phyloP scores from a whole-genome alignment of 2,329 filamentous ascomycete species.

The Hypoxylon sp. region DNA sequence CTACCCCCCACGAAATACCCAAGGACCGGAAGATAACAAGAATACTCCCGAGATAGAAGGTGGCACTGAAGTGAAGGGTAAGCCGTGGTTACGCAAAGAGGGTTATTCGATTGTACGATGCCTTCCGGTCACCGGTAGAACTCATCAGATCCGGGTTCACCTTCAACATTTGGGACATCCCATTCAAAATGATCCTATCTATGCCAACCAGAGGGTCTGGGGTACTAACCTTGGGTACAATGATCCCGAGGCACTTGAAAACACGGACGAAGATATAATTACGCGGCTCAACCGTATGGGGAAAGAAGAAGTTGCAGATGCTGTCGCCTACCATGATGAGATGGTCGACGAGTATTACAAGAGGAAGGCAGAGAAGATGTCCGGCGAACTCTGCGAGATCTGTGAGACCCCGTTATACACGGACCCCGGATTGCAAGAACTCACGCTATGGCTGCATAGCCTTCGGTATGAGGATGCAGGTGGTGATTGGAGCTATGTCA shows the following conservation, averaged over 20 bases:
- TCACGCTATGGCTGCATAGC: constrained; percentile 94
- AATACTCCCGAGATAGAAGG: constrained; percentile 35
- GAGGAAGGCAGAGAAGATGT: constrained; percentile 92
- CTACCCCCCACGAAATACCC: constrained; percentile 71
- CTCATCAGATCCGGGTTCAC: constrained; percentile 95
- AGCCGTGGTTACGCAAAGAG: constrained; percentile 68
- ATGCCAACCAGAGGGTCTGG: constrained; percentile 94
- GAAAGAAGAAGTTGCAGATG: constrained; percentile 91
- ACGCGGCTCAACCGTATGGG: constrained; percentile 89
- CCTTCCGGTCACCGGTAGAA: constrained; percentile 91
- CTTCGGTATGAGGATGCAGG: constrained; percentile 87
- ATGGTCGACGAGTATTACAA: constrained; percentile 93
- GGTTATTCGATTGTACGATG: constrained; percentile 97
- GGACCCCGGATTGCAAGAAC: constrained; percentile 89
- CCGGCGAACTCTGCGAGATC: constrained; percentile 82
- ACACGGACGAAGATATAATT: constrained; percentile 92
- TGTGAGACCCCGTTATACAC: constrained; percentile 93
- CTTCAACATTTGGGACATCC: constrained; percentile 95
- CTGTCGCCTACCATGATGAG: constrained; percentile 92
- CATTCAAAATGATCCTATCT: constrained; percentile 97
- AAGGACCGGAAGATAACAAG: constrained; percentile 23
- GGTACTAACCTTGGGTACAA: constrained; percentile 81
- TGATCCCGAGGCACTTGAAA: constrained; percentile 75
- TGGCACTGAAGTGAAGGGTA: constrained; percentile 49
- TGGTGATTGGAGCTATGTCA: constrained; percentile 89